Conservation (phyloP, 768 basidiomycete species). For the Lactarius vividus region DNA sequence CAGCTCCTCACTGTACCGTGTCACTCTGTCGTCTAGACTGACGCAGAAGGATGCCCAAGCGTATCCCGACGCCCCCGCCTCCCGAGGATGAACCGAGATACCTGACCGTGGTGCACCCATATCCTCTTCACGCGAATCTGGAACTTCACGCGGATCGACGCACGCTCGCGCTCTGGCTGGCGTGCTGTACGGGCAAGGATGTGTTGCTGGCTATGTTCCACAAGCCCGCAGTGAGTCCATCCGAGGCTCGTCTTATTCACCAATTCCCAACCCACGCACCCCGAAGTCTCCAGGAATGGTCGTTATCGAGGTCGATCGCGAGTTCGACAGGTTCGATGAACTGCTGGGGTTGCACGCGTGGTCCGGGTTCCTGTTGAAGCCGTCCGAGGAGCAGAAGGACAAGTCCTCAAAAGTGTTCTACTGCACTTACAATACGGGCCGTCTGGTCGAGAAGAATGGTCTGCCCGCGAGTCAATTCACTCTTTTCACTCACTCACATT, state of each 20-base stretch:
- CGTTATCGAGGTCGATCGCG: slow-evolving; percentile 42
- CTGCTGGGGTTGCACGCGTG: slow-evolving; percentile 46
- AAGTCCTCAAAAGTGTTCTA: slow-evolving; percentile 40
- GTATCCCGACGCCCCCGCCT: slow-evolving; percentile 42
- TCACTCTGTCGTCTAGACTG: not conserved
- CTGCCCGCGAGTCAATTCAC: slow-evolving; percentile 14
- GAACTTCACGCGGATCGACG: slow-evolving; percentile 38
- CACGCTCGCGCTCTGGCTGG: slow-evolving; percentile 44
- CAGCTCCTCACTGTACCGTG: not conserved
- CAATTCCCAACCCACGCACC: not conserved
- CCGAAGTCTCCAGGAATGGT: slow-evolving; percentile 44
- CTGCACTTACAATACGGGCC: slow-evolving; percentile 38
- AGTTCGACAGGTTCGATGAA: slow-evolving; percentile 34
- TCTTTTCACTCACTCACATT: not conserved
- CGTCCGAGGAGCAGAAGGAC: slow-evolving; percentile 33
- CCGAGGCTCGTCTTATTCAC: not conserved
- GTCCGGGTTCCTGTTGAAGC: slow-evolving; percentile 39
- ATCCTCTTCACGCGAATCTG: slow-evolving; percentile 44
- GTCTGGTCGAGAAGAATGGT: slow-evolving; percentile 48
- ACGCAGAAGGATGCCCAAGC: slow-evolving; percentile 40
- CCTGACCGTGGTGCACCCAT: slow-evolving; percentile 45
- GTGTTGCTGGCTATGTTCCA: slow-evolving; percentile 42
- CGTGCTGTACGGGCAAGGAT: slow-evolving; percentile 38
- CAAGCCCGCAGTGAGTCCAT: slow-evolving; percentile 43
- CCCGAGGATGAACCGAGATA: slow-evolving; percentile 45